These are phyloP conservation scores for Boletus sp. DNA, from an alignment of 1,284 basidiomycete genomes.

Conservation along the genomic window DNA sequence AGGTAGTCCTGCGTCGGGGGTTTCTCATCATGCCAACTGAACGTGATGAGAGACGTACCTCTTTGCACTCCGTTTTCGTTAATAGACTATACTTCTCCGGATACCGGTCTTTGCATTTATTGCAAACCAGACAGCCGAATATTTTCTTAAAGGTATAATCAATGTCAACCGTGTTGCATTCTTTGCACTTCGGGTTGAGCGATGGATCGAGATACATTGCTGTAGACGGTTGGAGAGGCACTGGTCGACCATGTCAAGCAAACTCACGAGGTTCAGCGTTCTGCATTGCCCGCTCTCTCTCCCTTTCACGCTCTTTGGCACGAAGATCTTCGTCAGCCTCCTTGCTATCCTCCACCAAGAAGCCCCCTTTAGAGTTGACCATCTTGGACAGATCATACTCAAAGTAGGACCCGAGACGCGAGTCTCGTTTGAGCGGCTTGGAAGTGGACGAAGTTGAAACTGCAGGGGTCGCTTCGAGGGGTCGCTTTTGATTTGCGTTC, in stretches of 20 bases:
- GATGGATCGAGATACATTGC: slow-evolving; percentile 65
- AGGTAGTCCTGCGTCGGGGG: slow-evolving; percentile 69
- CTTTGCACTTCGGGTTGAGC: slow-evolving; percentile 76
- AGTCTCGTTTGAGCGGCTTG: slow-evolving; percentile 63
- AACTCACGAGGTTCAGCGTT: slow-evolving; percentile 67
- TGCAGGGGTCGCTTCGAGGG: slow-evolving; percentile 46
- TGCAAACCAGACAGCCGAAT: slow-evolving; percentile 84
- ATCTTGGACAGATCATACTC: slow-evolving; percentile 97
- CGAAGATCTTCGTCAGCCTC: slow-evolving; percentile 64
- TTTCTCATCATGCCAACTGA: slow-evolving; percentile 4
- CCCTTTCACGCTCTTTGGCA: slow-evolving; percentile 73
- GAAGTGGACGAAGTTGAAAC: slow-evolving; percentile 59
- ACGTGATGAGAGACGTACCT: slow-evolving; percentile 45
- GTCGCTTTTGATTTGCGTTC: slow-evolving; percentile 60
- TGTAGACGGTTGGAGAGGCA: slow-evolving; percentile 26
- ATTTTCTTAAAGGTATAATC: slow-evolving; percentile 78
- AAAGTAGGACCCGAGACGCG: slow-evolving; percentile 80
- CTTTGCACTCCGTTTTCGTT: slow-evolving; percentile 98
- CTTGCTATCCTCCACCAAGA: slow-evolving; percentile 80
- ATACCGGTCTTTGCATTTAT: slow-evolving; percentile 81
- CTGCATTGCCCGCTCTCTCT: slow-evolving; percentile 64
- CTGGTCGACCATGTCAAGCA: not conserved
- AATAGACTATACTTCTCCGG: slow-evolving; percentile 92
- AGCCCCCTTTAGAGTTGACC: slow-evolving; percentile 93
- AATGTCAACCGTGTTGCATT: slow-evolving; percentile 82